phyloP scores from a whole-genome alignment of 805 yeast genomes.

The Cyberlindnera maritima region DNA sequence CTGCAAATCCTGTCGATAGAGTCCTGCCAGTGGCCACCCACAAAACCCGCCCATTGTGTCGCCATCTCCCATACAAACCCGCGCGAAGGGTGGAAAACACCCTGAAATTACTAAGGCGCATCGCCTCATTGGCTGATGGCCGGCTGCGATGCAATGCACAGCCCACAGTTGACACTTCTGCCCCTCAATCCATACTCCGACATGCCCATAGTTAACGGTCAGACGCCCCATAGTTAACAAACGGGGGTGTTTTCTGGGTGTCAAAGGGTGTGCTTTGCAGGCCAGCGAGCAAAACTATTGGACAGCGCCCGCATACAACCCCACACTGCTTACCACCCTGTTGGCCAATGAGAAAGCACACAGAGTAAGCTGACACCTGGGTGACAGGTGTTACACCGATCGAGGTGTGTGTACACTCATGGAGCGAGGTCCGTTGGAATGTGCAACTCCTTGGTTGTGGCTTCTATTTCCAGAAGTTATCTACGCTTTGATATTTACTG shows the following conservation, averaged over 20 bases:
- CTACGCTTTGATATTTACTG: too few relatives aligned
- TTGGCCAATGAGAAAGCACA: constrained; percentile 10
- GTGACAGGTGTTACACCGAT: not conserved
- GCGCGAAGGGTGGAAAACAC: constrained; percentile 4
- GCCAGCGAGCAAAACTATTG: constrained; percentile 3
- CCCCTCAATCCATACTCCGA: not conserved
- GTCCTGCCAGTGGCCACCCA: not conserved
- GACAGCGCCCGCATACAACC: constrained; percentile 6
- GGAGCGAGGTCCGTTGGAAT: too few relatives aligned
- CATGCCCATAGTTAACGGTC: constrained; percentile 14
- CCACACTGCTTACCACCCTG: constrained; percentile 1
- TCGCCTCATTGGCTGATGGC: constrained; percentile 5
- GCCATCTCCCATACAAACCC: constrained; percentile 1
- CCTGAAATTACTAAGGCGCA: constrained; percentile 12
- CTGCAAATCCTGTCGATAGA: not conserved
- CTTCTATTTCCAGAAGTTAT: too few relatives aligned
- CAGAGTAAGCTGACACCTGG: constrained; percentile 3
- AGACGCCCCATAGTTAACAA: constrained; percentile 8
- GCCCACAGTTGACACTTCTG: constrained; percentile 1
- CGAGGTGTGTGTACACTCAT: too few relatives aligned
- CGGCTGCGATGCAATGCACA: constrained; percentile 2
- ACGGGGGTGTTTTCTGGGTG: constrained; percentile 20
- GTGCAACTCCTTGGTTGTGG: too few relatives aligned
- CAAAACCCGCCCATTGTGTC: not conserved
- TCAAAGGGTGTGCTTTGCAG: not conserved